Evolutionary conservation across 495 filamentous ascomycete genomes (phyloP).

Genomic region (Penicillium bovifimosum): DNA sequence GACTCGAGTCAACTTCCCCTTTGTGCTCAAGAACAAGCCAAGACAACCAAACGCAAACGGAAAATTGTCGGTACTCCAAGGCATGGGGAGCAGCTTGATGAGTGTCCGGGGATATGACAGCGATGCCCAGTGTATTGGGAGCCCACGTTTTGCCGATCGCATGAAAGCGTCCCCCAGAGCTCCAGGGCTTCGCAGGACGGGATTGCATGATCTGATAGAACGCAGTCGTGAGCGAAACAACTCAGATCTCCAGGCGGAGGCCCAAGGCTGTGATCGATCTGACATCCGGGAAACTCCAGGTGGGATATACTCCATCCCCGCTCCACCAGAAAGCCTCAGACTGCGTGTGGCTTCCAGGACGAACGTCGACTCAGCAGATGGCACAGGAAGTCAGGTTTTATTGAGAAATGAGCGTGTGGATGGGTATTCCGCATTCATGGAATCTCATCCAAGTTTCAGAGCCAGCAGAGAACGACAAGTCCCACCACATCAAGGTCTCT

Average conservation of each 20-base stretch:
- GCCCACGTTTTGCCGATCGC: constrained; percentile 19
- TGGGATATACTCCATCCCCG: constrained; percentile 15
- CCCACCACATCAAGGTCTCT: neutral
- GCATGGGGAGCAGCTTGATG: constrained; percentile 34
- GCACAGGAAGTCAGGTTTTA: neutral
- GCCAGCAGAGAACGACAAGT: neutral
- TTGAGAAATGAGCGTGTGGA: neutral
- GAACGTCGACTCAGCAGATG: neutral
- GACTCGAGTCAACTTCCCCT: constrained; percentile 16
- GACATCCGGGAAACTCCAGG: constrained; percentile 6
- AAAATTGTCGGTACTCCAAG: constrained; percentile 11
- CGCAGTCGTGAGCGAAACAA: constrained; percentile 15
- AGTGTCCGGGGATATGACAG: constrained; percentile 44
- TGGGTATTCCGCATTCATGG: neutral
- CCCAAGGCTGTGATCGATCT: neutral
- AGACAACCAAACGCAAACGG: constrained; percentile 3
- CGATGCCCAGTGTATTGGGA: constrained; percentile 38
- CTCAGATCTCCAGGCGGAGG: constrained; percentile 7
- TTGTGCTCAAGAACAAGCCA: constrained; percentile 19
- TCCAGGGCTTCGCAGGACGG: constrained; percentile 8
- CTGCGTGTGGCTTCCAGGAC: neutral
- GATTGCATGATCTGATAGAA: constrained; percentile 19
- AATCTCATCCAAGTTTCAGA: constrained; percentile 12
- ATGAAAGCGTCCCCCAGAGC: constrained; percentile 1
- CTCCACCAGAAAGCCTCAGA: constrained; percentile 9